Evolutionary conservation across 2,329 filamentous ascomycete species (phyloP).

Genomic region (Fusarium newnesense): DNA sequence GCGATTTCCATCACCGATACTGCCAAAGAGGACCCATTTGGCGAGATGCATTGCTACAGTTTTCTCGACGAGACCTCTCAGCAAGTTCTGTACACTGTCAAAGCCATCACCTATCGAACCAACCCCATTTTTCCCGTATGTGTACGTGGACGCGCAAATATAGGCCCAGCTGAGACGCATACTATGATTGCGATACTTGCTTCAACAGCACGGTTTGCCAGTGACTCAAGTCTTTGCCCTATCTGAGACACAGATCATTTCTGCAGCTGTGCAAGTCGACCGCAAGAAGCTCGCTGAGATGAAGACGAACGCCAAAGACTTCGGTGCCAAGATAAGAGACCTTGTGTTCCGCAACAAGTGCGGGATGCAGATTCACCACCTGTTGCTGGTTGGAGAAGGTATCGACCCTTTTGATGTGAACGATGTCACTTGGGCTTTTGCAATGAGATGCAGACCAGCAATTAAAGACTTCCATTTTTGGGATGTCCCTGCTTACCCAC

Average conservation of each 20-base stretch:
- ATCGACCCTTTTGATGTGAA: neutral
- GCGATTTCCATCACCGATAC: neutral
- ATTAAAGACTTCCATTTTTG: neutral
- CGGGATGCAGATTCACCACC: neutral
- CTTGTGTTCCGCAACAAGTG: neutral
- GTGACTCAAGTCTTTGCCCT: neutral
- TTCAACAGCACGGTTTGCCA: neutral
- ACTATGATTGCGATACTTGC: neutral
- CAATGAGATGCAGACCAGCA: neutral
- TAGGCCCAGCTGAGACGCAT: neutral
- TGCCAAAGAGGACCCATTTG: neutral
- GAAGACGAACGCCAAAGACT: neutral
- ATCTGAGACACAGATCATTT: neutral
- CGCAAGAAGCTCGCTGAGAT: neutral
- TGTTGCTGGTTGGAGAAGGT: neutral
- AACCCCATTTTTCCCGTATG: neutral
- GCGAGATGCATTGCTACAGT: neutral
- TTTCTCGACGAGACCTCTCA: neutral
- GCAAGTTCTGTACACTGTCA: neutral
- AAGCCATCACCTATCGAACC: neutral
- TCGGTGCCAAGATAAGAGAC: neutral
- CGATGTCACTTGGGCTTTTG: neutral
- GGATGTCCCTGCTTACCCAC: neutral
- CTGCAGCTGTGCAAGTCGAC: neutral
- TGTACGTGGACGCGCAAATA: neutral